phyloP scores from a whole-genome alignment of 306 rosid species.

The Cicer judaicum region DNA sequence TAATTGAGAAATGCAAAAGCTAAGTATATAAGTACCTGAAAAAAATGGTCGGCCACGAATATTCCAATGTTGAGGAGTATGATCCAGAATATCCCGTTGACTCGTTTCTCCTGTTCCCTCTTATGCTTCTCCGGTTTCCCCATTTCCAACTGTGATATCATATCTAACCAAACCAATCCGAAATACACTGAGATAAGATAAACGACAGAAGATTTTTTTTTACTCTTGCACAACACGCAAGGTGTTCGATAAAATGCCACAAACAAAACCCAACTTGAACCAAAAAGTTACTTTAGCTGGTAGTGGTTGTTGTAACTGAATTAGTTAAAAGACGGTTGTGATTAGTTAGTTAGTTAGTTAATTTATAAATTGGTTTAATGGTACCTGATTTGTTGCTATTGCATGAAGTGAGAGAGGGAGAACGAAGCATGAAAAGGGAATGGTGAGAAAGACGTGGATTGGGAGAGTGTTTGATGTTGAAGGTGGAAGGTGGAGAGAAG shows the following conservation, averaged over 20 bases:
- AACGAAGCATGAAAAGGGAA: constrained; percentile 24
- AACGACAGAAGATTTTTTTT: background rate
- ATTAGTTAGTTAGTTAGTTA: no score
- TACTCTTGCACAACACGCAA: constrained; percentile 32
- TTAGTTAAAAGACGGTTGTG: no score
- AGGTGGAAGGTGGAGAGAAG: constrained; percentile 34
- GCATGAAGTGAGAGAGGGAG: constrained; percentile 52
- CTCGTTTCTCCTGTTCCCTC: constrained; percentile 65
- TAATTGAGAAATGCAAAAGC: background rate
- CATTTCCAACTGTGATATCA: constrained; percentile 75
- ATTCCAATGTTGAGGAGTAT: constrained; percentile 79
- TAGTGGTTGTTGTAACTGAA: no score
- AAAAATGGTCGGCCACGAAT: constrained; percentile 78
- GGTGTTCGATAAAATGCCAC: constrained; percentile 54
- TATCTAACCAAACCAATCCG: constrained; percentile 54
- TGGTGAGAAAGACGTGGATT: constrained; percentile 13
- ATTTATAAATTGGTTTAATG: no score
- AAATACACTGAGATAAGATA: background rate
- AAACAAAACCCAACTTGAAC: background rate
- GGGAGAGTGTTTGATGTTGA: constrained; percentile 26
- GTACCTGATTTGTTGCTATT: constrained; percentile 60
- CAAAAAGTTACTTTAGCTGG: background rate
- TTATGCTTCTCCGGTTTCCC: constrained; percentile 57
- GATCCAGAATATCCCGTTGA: constrained; percentile 90
- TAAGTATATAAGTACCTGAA: constrained; percentile 53